A percentile compares a stretch with the other conserved stretches of the same genome.
These are phyloP conservation scores for Mortierella claussenii DNA, from an alignment of 192 early-diverging fungal species.

Conservation along the genomic window DNA sequence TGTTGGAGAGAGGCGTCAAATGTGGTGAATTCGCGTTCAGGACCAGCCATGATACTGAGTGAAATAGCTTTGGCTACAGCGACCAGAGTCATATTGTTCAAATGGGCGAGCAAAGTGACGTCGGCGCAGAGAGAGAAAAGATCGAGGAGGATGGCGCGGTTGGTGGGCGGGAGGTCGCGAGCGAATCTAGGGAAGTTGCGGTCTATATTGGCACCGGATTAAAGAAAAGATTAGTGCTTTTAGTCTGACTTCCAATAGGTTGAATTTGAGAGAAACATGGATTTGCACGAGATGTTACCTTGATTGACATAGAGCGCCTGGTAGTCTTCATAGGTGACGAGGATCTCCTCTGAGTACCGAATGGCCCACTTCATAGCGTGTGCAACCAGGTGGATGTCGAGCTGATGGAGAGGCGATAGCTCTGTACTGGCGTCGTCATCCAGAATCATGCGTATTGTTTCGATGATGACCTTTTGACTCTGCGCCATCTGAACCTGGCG, in stretches of 20 bases:
- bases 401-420: conserved; percentile 36
- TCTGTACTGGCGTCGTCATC: conserved; percentile 46
- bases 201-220: conserved; percentile 8
- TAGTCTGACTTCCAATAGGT: background rate
- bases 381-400: conserved; percentile 47
- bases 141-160: conserved; percentile 45
- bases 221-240: background rate
- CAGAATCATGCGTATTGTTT: conserved; percentile 46
- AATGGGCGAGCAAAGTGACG: conserved; percentile 36
- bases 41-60: conserved; percentile 47
- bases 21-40: conserved; percentile 32
- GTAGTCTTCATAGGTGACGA: conserved; percentile 51
- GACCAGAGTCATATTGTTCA: conserved; percentile 47
- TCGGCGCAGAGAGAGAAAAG: conserved; percentile 52
- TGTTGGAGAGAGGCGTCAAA: conserved; percentile 46
- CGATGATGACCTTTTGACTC: conserved; percentile 22
- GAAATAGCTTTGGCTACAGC: conserved; percentile 46
- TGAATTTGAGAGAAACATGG: background rate
- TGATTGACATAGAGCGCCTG: conserved; percentile 32
- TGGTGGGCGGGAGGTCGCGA: conserved; percentile 27
- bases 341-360: conserved; percentile 39
- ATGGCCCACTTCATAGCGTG: conserved; percentile 53
- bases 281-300: conserved; percentile 16
- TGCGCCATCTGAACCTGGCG: conserved; percentile 40
- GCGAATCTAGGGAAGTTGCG: conserved; percentile 35